Evolutionary conservation across 2,329 filamentous ascomycete species (phyloP), one percentile per base, ranked within the genome.

Genomic region (Claviceps humidiphila): DNA sequence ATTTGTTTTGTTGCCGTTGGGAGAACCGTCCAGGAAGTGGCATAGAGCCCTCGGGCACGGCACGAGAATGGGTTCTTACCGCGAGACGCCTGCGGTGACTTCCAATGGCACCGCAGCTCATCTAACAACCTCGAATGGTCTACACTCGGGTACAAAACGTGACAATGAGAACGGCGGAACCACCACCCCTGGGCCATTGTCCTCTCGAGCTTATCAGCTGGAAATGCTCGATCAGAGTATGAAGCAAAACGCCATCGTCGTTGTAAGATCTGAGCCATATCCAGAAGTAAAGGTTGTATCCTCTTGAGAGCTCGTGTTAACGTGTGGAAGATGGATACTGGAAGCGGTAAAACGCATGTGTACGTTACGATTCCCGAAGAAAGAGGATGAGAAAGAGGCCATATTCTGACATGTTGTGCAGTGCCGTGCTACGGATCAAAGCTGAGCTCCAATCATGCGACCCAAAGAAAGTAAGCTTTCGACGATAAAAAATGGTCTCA

Each of bases 261-360:
- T 80, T 26, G 84, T 87, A 69, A 55, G 73, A 9, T 30, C 47
- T 41, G 16, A 8, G 17, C 16, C 17, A 49, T 26, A 49, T 6
- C 26, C 14, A 17, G 5, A 30, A 5, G 2, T 22, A 13, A 24
- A 43, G 2, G 13, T 43, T 8, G 9, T 43, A 20, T 20, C 30
- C 13, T 11, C 8, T 39, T 2, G 14, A 17, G 37, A 5, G 14
- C 24, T 26, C 26, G 8, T 49, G 16, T 40, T 52, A 16, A 41
- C 24, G n/a, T 43, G 24, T 4, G 11, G n/a, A 55, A 85, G 84
- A 89, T 89, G 85, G 85, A 87, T 56, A 90, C 86, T 0, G 86
- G 86, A 1, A 87, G 79, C 57, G 86, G 86, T 2, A 90, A 90
- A 64, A 89, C 86, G 3, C 81, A 85, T 57, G 78, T 89, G 84